phyloP scores from a whole-genome alignment of 140 eudicot genomes.

The Cichorium intybus region DNA sequence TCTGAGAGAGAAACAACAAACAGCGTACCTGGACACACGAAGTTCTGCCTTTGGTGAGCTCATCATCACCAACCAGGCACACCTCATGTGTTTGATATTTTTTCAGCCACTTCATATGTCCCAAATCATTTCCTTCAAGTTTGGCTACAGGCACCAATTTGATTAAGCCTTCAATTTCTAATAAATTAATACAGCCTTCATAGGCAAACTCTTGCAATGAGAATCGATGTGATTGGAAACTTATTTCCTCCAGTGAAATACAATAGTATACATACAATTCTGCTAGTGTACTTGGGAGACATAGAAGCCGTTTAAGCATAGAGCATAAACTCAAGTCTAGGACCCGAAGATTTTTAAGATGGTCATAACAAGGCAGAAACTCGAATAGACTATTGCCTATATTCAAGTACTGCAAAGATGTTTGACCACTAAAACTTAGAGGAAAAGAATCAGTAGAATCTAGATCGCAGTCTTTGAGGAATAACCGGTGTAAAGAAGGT shows the following conservation, averaged over 20 bases:
- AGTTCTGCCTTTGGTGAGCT: constrained; percentile 2
- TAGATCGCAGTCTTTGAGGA: background rate
- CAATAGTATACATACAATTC: constrained; percentile 11
- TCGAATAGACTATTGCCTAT: constrained; percentile 11
- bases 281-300: constrained; percentile 16
- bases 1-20: background rate
- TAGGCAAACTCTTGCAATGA: constrained; percentile 1
- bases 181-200: constrained; percentile 8
- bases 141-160: constrained; percentile 10
- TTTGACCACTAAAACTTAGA: constrained; percentile 7
- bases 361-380: background rate
- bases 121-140: constrained; percentile 9
- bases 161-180: constrained; percentile 9
- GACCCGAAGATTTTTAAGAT: constrained; percentile 18
- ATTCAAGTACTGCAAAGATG: constrained; percentile 16
- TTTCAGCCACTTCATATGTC: background rate
- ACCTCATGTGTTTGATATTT: background rate
- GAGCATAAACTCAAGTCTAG: constrained; percentile 19
- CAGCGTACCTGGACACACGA: background rate
- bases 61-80: constrained; percentile 15
- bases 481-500: background rate
- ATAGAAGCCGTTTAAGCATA: background rate
- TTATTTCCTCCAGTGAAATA: background rate
- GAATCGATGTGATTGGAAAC: background rate
- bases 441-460: constrained; percentile 1